Conservation (phyloP, 2,329 filamentous ascomycete species). For the Coniosporium tulheliwenetii region DNA sequence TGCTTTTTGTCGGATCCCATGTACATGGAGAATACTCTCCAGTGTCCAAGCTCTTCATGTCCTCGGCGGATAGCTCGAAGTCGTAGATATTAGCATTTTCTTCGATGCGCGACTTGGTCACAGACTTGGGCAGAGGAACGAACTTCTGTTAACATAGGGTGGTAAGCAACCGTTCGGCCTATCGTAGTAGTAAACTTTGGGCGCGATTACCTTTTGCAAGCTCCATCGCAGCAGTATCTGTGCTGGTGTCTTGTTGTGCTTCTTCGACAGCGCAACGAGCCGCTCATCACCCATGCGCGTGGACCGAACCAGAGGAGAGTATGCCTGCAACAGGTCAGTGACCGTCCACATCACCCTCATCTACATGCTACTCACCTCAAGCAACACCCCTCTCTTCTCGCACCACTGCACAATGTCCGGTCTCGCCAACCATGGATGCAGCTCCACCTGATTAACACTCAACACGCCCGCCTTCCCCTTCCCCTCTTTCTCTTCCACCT, state of each 20-base stretch:
- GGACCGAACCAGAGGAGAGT: slow-evolving; percentile 27
- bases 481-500: slow-evolving; percentile 48
- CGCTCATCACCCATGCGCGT: slow-evolving; percentile 36
- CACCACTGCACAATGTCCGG: slow-evolving; percentile 70
- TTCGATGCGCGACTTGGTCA: slow-evolving; percentile 41
- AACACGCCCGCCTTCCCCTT: slow-evolving; percentile 53
- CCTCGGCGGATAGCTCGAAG: slow-evolving; percentile 41
- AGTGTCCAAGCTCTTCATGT: slow-evolving; percentile 41
- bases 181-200: neutral
- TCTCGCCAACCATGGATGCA: slow-evolving; percentile 80
- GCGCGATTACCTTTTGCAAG: slow-evolving; percentile 33
- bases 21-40: slow-evolving; percentile 39
- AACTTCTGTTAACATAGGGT: slow-evolving; percentile 28
- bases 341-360: slow-evolving; percentile 1
- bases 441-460: slow-evolving; percentile 74
- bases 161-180: neutral
- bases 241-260: slow-evolving; percentile 40
- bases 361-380: slow-evolving; percentile 16
- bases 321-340: slow-evolving; percentile 17
- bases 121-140: slow-evolving; percentile 47
- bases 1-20: slow-evolving; percentile 39
- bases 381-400: slow-evolving; percentile 31
- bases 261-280: slow-evolving; percentile 34
- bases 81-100: slow-evolving; percentile 46
- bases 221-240: slow-evolving; percentile 48